Base-by-base conservation (phyloP, 2,329 filamentous ascomycete species). In the Fusarium vanettenii region DNA sequence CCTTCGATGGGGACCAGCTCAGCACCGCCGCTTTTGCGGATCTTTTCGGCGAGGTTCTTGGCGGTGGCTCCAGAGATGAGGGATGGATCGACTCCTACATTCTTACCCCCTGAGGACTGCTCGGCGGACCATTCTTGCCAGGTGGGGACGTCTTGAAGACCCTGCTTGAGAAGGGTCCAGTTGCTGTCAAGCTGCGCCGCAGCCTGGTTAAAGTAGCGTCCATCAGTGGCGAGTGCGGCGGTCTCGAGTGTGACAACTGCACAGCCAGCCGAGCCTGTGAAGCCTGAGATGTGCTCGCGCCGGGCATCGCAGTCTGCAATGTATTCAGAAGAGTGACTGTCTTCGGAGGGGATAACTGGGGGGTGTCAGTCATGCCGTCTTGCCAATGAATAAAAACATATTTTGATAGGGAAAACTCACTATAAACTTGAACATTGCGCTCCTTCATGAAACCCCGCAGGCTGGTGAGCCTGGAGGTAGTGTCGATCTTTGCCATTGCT, bases 191-290 rank as follows among this genome's bases (percentile, higher is more conserved):
- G 90, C 83, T 99, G 95, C 79, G 95, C 94, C 72, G 92, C 87
- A 29, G 97, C 97, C 84, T 99, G 97, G 85, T 97, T 98, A 88
- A 98, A 99, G 85, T 99, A 99, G 75, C 97, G 92, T 33, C 97
- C 97, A 82, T 99, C 97, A 33, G 97, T 99, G 14, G 97, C 95
- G 67, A 99, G 86, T 16, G 95, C 94, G 18, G 97, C 97, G 83
- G 95, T 95, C 61, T 95, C 92, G 60, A 91, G 89, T 3, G 95
- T 97, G 66, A 99, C 89, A 60, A 99, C 92, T 43, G 95, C 97
- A 74, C 94, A 97, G 68, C 97, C 97, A 50, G 97, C 96, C 11
- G 97, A 99, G 65, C 97, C 97, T 68, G 94, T 95, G 84, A 99
- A 99, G 29, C 97, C 96, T 71, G 92, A 95, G 78, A 99, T 97